Evolutionary conservation across 2,329 filamentous ascomycete genomes (phyloP), one percentile per base, ranked within the genome.

Genomic region (Gnomoniopsis smithogilvyi): DNA sequence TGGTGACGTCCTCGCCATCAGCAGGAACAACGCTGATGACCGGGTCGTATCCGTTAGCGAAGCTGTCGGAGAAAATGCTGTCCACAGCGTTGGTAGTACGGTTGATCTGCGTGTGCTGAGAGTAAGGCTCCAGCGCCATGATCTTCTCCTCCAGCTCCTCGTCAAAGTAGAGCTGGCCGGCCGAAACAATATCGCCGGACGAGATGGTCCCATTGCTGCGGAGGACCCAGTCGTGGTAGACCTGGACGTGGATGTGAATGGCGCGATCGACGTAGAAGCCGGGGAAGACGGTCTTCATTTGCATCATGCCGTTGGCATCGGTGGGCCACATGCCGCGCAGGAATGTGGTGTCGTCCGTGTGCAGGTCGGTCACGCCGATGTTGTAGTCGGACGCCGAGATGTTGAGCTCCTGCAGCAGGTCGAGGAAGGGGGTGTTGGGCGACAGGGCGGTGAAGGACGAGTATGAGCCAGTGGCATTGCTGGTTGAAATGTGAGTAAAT

Each of bases 1-100:
- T 74, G 22, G 63, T 65, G 8, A 71, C 55, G 60, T 74, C 66
- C 55, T 69, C 61, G 2, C 69, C 72, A 59, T 74, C 72, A 21
- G 68, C 54, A 4, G 73, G 64, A 34, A 73, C 66, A 41, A 73
- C 64, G 17, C 63, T 65, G 24, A 75, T 58, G 33, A 68, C 55
- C 0, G 73, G 72, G 38, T 69, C 67, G 41, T 64, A 74, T 6
- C 70, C 71, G 46, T 63, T 63, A 6, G 59, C 64, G 0, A 51
- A 54, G 33, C 65, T 62, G 1, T 38, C 54, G 3, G 46, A 43
- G 59, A 57, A 69, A 54, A 65, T 65, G 19, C n/a, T 62, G 56
- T 67, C 68, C 22, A 30, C 56, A 6, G 34, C 50, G 21, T 58
- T 58, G 6, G 38, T 48, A 3, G 56, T 58, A 21, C 56, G 49